These are phyloP conservation scores for Agaricus bisporus DNA, from an alignment of 768 basidiomycete species.

Conservation along the genomic window DNA sequence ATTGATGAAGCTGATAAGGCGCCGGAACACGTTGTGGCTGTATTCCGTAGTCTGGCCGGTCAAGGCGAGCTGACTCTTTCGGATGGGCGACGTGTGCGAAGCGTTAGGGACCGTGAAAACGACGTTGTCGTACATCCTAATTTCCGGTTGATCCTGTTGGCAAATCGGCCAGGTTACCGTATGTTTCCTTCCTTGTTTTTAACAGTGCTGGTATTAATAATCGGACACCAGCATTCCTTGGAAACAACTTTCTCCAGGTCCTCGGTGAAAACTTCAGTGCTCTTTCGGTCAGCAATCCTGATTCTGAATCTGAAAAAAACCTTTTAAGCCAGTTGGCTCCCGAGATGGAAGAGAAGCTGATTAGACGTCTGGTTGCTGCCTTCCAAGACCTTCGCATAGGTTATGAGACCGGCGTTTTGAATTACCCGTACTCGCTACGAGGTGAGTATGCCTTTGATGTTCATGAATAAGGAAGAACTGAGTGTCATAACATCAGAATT, in stretches of 20 bases:
- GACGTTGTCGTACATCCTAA: constrained; percentile 60
- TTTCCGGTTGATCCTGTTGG: constrained; percentile 58
- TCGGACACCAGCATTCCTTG: constrained; percentile 49
- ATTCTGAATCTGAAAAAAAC: constrained; percentile 56
- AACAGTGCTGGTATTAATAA: not conserved
- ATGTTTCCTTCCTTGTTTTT: constrained; percentile 14
- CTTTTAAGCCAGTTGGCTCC: constrained; percentile 58
- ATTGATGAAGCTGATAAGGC: constrained; percentile 73
- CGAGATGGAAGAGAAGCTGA: constrained; percentile 45
- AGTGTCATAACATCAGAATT: constrained; percentile 34
- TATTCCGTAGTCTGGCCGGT: constrained; percentile 64
- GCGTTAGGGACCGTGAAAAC: constrained; percentile 35
- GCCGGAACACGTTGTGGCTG: constrained; percentile 66
- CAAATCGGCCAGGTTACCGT: constrained; percentile 70
- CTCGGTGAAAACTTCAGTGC: constrained; percentile 65
- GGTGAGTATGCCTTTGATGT: constrained; percentile 27
- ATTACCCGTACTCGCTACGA: constrained; percentile 65
- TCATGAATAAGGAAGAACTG: not conserved
- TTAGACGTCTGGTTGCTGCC: constrained; percentile 51
- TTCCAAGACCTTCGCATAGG: constrained; percentile 59
- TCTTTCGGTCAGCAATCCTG: constrained; percentile 63
- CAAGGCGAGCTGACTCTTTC: constrained; percentile 59
- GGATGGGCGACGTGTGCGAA: constrained; percentile 54
- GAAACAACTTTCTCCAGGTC: constrained; percentile 69
- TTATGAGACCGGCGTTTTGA: constrained; percentile 51